phyloP scores from a whole-genome alignment of 768 basidiomycete species.

The Tephrocybe rancida region DNA sequence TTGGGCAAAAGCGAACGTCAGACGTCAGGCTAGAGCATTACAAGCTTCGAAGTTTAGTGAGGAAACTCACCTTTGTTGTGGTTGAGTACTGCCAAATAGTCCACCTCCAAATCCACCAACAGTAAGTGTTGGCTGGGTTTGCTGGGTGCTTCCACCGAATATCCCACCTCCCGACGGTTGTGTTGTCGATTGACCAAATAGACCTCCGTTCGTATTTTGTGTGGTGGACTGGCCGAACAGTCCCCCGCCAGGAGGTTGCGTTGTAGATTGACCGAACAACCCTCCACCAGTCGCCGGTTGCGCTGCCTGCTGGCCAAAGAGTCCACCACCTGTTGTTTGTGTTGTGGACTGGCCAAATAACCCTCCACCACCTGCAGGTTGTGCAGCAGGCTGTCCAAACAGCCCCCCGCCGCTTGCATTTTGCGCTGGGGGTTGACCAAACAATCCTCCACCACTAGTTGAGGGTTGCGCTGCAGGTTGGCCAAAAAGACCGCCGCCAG shows the following conservation, averaged over 20 bases:
- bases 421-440: constrained; percentile 16
- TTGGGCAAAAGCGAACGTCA: constrained; percentile 2
- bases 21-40: background rate
- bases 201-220: constrained; percentile 15
- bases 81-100: constrained; percentile 34
- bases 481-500: constrained; percentile 32
- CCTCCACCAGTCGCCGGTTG: constrained; percentile 10
- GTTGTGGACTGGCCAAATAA: constrained; percentile 18
- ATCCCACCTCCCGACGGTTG: constrained; percentile 18
- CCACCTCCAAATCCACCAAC: constrained; percentile 30
- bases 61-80: constrained; percentile 29
- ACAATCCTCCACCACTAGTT: constrained; percentile 8
- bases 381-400: constrained; percentile 19
- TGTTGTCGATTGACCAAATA: constrained; percentile 29
- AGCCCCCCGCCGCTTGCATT: constrained; percentile 16
- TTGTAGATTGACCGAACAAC: constrained; percentile 17
- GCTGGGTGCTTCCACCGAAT: constrained; percentile 28
- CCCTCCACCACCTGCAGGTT: constrained; percentile 8
- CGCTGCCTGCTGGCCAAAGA: constrained; percentile 23
- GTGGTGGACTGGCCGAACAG: constrained; percentile 30
- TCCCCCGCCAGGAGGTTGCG: constrained; percentile 18
- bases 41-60: background rate
- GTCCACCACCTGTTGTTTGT: constrained; percentile 17
- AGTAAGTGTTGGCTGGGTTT: constrained; percentile 33
- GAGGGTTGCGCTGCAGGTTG: constrained; percentile 19